Evolutionary conservation across 352 stramenopile genomes (phyloP).

Genomic region (Hyaloperonospora brassicae): DNA sequence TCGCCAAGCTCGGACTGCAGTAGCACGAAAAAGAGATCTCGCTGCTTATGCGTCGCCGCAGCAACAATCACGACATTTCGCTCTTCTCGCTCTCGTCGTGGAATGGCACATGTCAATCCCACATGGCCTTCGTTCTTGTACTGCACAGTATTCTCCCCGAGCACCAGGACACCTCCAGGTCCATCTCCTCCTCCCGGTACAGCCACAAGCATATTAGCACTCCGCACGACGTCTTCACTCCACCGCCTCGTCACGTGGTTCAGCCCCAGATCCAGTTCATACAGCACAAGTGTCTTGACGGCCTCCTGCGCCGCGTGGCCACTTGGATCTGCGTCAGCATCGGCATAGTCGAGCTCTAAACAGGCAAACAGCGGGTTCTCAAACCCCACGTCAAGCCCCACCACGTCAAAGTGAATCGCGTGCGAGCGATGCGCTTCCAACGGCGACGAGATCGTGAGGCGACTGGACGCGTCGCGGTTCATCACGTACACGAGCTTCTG

Average conservation of each 20-base stretch:
- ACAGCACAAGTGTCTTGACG: constrained; percentile 96
- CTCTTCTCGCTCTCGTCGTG: constrained; percentile 61
- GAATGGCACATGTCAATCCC: constrained; percentile 65
- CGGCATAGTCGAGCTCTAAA: constrained; percentile 94
- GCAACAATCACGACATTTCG: constrained; percentile 90
- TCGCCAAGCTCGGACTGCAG: constrained; percentile 97
- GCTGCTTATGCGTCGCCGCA: constrained; percentile 90
- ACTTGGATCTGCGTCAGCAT: constrained; percentile 78
- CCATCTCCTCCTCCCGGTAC: constrained; percentile 78
- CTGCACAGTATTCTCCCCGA: constrained; percentile 93
- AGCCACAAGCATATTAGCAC: constrained; percentile 92
- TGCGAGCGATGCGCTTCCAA: constrained; percentile 97
- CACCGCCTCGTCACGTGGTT: constrained; percentile 98
- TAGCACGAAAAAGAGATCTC: constrained; percentile 96
- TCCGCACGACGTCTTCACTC: constrained; percentile 83
- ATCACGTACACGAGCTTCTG: constrained; percentile 99
- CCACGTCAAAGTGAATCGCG: constrained; percentile 91
- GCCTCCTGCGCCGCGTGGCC: constrained; percentile 49
- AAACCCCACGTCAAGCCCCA: constrained; percentile 96
- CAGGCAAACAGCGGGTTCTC: constrained; percentile 98
- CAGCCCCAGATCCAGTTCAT: constrained; percentile 98
- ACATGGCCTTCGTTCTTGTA: constrained; percentile 95
- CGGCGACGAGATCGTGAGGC: constrained; percentile 95
- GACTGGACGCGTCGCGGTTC: constrained; percentile 91
- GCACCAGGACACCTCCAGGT: constrained; percentile 92